Evolutionary conservation across 805 yeast species (phyloP).

Genomic region (Metschnikowia reukaufii): DNA sequence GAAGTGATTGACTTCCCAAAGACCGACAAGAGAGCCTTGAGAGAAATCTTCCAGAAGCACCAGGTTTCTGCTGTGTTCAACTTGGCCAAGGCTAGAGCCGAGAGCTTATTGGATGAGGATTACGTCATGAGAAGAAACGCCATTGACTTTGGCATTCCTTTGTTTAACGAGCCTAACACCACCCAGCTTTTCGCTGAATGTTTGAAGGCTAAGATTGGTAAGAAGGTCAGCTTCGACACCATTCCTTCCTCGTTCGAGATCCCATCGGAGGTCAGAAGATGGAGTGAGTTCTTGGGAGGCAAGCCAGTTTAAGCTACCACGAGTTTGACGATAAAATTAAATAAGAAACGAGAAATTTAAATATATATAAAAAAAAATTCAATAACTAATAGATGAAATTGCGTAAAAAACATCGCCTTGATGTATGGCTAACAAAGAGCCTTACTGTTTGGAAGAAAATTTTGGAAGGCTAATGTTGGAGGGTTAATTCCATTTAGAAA

Average conservation of each 20-base stretch:
- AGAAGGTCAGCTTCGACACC: slow-evolving; percentile 49
- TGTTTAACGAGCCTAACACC: slow-evolving; percentile 96
- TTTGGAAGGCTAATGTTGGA: too few relatives aligned
- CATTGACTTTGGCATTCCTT: slow-evolving; percentile 93
- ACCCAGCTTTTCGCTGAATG: slow-evolving; percentile 83
- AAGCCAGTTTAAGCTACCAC: slow-evolving; percentile 58
- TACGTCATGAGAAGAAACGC: slow-evolving; percentile 99
- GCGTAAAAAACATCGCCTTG: neutral
- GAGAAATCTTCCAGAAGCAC: slow-evolving; percentile 89
- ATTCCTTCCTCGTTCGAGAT: slow-evolving; percentile 48
- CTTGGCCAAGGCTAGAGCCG: slow-evolving; percentile 89
- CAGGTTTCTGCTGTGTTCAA: slow-evolving; percentile 88
- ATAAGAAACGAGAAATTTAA: neutral
- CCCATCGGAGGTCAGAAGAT: slow-evolving; percentile 86
- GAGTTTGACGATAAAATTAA: neutral
- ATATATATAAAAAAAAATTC: neutral
- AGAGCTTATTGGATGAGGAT: slow-evolving; percentile 78
- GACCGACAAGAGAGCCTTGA: slow-evolving; percentile 86
- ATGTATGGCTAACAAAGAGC: too few relatives aligned
- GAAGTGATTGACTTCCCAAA: slow-evolving; percentile 86
- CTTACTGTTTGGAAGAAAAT: too few relatives aligned
- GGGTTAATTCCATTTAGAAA: too few relatives aligned
- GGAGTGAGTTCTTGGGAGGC: slow-evolving; percentile 97
- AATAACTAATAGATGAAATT: neutral
- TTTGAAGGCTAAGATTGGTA: slow-evolving; percentile 64